Evolutionary conservation across 176 grass and related monocot genomes (phyloP).

Genomic region (Eleusine coracana): DNA sequence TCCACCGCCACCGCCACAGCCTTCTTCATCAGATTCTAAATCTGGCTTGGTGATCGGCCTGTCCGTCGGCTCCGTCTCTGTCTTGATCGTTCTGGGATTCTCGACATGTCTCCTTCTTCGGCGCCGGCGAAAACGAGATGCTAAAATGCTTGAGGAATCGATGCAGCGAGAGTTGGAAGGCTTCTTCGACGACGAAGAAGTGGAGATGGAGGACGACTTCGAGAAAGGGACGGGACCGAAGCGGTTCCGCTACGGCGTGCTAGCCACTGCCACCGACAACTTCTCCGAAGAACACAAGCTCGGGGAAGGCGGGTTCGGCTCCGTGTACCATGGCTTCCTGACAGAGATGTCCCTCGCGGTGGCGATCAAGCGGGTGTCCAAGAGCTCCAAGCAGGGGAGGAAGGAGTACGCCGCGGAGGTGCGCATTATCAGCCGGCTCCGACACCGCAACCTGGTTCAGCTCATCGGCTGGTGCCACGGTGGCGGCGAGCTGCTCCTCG

Average conservation of each 20-base stretch:
- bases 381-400: conserved; percentile 47
- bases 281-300: conserved; percentile 35
- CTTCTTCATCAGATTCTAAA: not conserved
- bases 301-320: conserved; percentile 27
- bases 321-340: conserved; percentile 16
- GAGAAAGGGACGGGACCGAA: conserved; percentile 30
- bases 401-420: conserved; percentile 67
- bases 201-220: conserved; percentile 25
- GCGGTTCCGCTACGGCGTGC: conserved; percentile 37
- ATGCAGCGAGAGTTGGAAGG: not conserved
- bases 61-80: not conserved
- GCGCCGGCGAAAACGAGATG: not conserved
- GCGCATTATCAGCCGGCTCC: conserved; percentile 55
- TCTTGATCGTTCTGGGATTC: not conserved
- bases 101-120: not conserved
- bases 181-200: not conserved
- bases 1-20: not conserved
- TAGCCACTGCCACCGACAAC: conserved; percentile 31
- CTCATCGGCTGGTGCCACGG: conserved; percentile 77
- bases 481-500: conserved; percentile 45
- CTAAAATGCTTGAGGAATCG: not conserved
- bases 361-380: conserved; percentile 36
- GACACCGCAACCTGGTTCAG: conserved; percentile 64
- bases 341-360: not conserved
- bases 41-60: not conserved